Evolutionary conservation across 257 asterid genomes (phyloP), one percentile per base, ranked within the genome.

Genomic region (Nyctanthes arbortristis): DNA sequence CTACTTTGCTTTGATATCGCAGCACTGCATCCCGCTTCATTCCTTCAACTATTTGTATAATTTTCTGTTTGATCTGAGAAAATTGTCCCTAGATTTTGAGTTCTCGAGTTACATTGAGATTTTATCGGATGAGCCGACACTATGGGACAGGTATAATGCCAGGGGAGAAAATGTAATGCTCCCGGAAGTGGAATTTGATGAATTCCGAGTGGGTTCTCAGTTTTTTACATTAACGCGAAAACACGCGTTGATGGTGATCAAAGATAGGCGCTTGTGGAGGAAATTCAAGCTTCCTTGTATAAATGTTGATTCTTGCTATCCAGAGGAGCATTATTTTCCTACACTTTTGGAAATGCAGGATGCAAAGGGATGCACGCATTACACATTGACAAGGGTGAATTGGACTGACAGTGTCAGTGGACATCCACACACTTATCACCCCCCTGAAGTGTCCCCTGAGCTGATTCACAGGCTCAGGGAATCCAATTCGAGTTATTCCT

Each of bases 321-420:
- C 98, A 0, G 98, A 92, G 73, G 98, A 92, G 78, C 98, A 92
- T 66, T 92, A 92, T 84, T 89, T 92, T 65, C 98, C 98, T 12
- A 92, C 98, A 0, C 78, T 92, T 61, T 35, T 92, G 45, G 82
- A 96, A 27, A 92, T 88, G 97, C 79, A 66, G 81, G 96, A 92
- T 84, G 85, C 84, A 3, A 75, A 82, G 13, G 88, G 88, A 4
- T 88, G 95, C 57, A 75, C 88, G 22, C 72, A 70, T 1, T 87
- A 67, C 61, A 88, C 98, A 52, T 68, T 92, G 64, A 92, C 98
- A n/a, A 74, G 87, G 70, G 97, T 92, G 40, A 89, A 92, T 80
- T 92, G 98, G 98, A 92, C 96, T 0, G 94, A 81, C 35, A 77
- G 82, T 30, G 85, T 86, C 16, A 76, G 85, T 47, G 98, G 98